Evolutionary conservation across 1,284 basidiomycete genomes (phyloP), one percentile per base, ranked within the genome.

Genomic region (Garcileccinum viscosum): DNA sequence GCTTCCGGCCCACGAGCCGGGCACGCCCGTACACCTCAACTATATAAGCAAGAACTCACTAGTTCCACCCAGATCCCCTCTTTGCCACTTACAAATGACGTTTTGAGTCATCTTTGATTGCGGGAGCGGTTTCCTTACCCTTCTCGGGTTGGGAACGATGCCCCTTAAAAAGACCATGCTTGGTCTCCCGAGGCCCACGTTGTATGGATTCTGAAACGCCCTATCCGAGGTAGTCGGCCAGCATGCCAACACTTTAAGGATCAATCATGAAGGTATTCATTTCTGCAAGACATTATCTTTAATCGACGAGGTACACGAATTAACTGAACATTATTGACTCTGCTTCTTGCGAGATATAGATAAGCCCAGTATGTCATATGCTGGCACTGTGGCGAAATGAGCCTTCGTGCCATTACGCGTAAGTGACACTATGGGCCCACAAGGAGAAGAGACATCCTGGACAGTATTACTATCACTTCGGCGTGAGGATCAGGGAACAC

Each of bases 401-500:
- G 33, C 62, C 38, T 37, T 42, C 22, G 40, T 58, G 56, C 62
- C 50, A 44, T 70, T 62, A 73, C 44, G 60, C 44, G 62, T 70
- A 63, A 67, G 62, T 56, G 30, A 14, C 42, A 62, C 30, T 9
- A 62, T 32, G 17, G 64, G 47, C 44, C 32, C 62, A 62, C 60
- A 33, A 50, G 22, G 42, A 74, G 44, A 30, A 19, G 47, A 22
- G 63, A 40, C 32, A 44, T 64, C 50, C 63, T 33, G 44, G 33
- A 40, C 58, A 24, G 53, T 24, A 56, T 56, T 38, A 44, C 58
- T 50, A 27, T 50, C 42, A 58, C 70, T 42, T 70, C 33, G 44
- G 47, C 33, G 59, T 64, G 71, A 69, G 75, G 74, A 75, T 78
- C 71, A 66, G 67, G 75, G 66, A 68, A 59, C 8, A 61, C 58